Evolutionary conservation across 495 filamentous ascomycete genomes (phyloP).

Genomic region (Pseudoneurospora amorphoporcata): DNA sequence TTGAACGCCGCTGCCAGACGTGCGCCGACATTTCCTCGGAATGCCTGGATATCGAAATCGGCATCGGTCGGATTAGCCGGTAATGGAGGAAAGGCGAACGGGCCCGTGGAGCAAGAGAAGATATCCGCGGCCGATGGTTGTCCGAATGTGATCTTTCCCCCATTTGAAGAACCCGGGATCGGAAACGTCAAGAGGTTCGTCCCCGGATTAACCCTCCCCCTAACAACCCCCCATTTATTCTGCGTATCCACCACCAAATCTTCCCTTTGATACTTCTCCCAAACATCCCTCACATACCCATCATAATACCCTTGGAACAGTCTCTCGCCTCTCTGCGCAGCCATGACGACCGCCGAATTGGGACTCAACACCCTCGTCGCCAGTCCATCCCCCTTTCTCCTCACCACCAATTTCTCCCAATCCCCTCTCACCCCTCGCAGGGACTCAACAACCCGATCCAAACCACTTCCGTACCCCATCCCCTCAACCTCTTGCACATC

Average conservation of each 20-base stretch:
- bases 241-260: constrained; percentile 56
- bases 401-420: constrained; percentile 55
- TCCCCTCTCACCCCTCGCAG: constrained; percentile 38
- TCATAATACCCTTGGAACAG: constrained; percentile 55
- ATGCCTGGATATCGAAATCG: neutral
- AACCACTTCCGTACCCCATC: neutral
- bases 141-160: constrained; percentile 28
- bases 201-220: constrained; percentile 34
- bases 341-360: constrained; percentile 47
- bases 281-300: constrained; percentile 53
- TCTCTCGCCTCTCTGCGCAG: constrained; percentile 15
- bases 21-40: constrained; percentile 44
- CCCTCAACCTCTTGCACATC: constrained; percentile 46
- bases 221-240: constrained; percentile 34
- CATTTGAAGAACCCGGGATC: constrained; percentile 16
- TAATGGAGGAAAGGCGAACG: constrained; percentile 41
- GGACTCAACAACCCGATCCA: neutral
- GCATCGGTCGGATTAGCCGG: constrained; percentile 27
- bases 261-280: constrained; percentile 43
- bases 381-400: neutral
- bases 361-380: constrained; percentile 48
- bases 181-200: constrained; percentile 42
- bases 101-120: constrained; percentile 59
- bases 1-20: constrained; percentile 61
- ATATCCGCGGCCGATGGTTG: constrained; percentile 54